Evolutionary conservation across 2,329 filamentous ascomycete species (phyloP), one percentile per base, ranked within the genome.

Genomic region (Macroventuria anomochaeta): DNA sequence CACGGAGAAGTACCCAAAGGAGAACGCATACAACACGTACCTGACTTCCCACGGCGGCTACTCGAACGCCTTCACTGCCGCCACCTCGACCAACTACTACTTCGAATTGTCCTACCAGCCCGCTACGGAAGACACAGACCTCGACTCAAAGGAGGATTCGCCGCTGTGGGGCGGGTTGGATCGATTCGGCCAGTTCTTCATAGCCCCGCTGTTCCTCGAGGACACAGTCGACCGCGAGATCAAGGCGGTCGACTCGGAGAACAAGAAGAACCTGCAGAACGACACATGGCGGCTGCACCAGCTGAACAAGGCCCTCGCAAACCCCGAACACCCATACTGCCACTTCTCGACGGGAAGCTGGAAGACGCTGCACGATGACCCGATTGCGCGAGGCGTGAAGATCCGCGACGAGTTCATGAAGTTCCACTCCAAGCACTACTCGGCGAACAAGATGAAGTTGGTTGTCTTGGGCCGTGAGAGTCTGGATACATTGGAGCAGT

Each of bases 11-110:
- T 99, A 95, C 70, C 95, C 95, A 0, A 61, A 66, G 34, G 64
- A 67, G 53, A 85, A 99, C 75, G 93, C 90, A 61, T 99, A 99
- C 80, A 91, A 91, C 69, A 88, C 93, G 72, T 99, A 96, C 74
- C 85, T 99, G 47, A 90, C 92, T 44, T 84, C 90, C 55, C 89
- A 97, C 74, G 96, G 92, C 8, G 95, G 95, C 49, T 87, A 88
- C 70, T 96, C 93, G 23, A 99, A 99, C 74, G 95, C 95, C 49
- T 97, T 96, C 75, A 99, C 95, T 1, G 92, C 89, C 13, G 82
- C 90, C 5, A 96, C 91, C 1, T 96, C 93, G 46, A 99, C 95
- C 59, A 97, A 97, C 77, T 99, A 96, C 79, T 97, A 90, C 77
- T 99, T 99, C 73, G 95, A 99, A 70, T 87, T 97, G 53, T 91